These are phyloP conservation scores for Pseudotsuga menziesii DNA, from an alignment of 75 land plant species.

Conservation along the genomic window DNA sequence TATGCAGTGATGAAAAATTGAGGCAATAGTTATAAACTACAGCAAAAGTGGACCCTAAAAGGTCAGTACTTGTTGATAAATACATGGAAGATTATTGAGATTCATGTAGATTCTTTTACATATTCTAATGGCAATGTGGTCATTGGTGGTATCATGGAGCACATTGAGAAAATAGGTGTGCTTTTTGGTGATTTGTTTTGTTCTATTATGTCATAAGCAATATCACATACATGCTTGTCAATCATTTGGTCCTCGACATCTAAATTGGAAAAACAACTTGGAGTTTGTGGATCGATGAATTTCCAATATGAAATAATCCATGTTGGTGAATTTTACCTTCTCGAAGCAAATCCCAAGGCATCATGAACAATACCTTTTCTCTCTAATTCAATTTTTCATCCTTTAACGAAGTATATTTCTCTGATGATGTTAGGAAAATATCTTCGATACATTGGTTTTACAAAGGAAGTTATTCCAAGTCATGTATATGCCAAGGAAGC, in stretches of 20 bases:
- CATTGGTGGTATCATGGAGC: conserved; percentile 99
- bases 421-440: conserved; percentile 92
- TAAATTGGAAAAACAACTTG: conserved; percentile 71
- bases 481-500: conserved; percentile 98
- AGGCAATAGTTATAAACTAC: conserved; percentile 82
- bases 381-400: conserved; percentile 98
- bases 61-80: conserved; percentile 87
- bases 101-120: conserved; percentile 93
- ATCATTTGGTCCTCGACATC: conserved; percentile 73
- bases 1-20: conserved; percentile 84
- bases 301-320: conserved; percentile 94
- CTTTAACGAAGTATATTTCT: conserved; percentile 93
- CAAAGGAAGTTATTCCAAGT: conserved; percentile 61
- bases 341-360: conserved; percentile 97
- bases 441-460: conserved; percentile 60
- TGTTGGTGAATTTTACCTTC: conserved; percentile 73
- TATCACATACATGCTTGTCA: conserved; percentile 49
- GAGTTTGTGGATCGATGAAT: conserved; percentile 91
- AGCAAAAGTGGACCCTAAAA: conserved; percentile 93
- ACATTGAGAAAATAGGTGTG: conserved; percentile 98
- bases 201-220: conserved; percentile 74
- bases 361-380: conserved; percentile 98
- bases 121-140: conserved; percentile 85
- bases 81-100: conserved; percentile 93
- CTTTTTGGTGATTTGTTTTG: conserved; percentile 99